Base-by-base conservation (phyloP, 192 early-diverging fungal genomes). In the Lunasporangiospora selenospora region DNA sequence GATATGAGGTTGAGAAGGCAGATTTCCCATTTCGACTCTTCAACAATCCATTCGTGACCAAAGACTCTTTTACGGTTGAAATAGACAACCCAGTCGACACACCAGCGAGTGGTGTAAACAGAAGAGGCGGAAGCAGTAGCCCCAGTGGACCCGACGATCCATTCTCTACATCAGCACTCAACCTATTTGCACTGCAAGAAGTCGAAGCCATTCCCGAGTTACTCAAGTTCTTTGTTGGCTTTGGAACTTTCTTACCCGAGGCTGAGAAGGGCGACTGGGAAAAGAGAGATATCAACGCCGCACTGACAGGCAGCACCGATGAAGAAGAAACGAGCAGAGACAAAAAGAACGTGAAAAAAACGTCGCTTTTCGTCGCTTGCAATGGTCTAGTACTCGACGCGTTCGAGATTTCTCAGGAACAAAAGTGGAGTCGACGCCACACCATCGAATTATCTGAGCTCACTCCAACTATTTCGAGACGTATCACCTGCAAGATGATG, bases 401-500 rank as follows among this genome's bases (percentile, higher is more conserved):
- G 7, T 73, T 58, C 47, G 37, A 48, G 30, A 58, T 73, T 19
- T 58, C 69, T 1, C 29, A 47, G 0, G 69, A 73, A 19, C 62
- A 63, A 21, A 57, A 49, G 10, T 73, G 69, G 69, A 57, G 42
- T 9, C 59, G 61, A 29, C 13, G 33, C 1, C 69, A 73, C 33
- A 73, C 69, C 2, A 73, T 73, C 29, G 58, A 59, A 2, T 49
- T 63, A 2, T 29, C 59, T 12, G 61, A 63, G 7, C 69, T 73
- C 34, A 23, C 53, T 29, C 69, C 69, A 6, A 73, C 69, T 23
- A 59, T 73, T 5, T 73, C 69, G 6, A 40, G 61, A 27, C 53
- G 69, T n/a, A 73, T 73, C 45, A 63, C 60, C 39, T 73, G 69
- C 54, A 73, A 73, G 46, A 57, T 73, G 60, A 73, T 73, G 69